Conservation (phyloP, 306 rosid genomes). For the Rosa persica region DNA sequence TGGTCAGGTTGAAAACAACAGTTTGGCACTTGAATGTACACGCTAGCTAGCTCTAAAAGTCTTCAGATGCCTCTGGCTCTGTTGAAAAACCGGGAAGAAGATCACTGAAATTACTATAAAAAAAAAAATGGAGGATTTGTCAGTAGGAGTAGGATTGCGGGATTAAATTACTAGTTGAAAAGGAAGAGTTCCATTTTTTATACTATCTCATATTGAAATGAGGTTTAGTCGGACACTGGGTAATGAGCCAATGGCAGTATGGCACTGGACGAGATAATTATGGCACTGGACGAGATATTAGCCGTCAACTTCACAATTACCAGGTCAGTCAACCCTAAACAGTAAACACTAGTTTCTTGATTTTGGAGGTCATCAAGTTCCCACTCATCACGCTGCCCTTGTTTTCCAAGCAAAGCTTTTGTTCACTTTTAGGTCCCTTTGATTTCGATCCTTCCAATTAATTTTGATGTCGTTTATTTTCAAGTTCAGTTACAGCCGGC, state of each 20-base stretch:
- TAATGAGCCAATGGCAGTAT: not conserved
- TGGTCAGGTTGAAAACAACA: not conserved
- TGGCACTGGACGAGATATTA: not conserved
- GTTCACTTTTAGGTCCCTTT: no score
- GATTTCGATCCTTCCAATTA: no score
- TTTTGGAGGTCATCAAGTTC: not conserved
- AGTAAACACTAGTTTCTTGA: not conserved
- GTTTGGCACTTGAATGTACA: conserved; percentile 2
- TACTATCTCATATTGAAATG: not conserved
- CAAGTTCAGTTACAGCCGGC: no score
- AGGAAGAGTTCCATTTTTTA: not conserved
- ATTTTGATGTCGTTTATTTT: no score
- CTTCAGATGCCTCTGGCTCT: not conserved
- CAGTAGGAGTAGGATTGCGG: not conserved
- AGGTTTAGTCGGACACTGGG: not conserved
- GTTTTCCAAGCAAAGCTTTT: not conserved
- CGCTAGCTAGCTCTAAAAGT: not conserved
- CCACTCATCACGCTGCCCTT: not conserved
- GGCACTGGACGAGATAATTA: not conserved
- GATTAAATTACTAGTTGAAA: not conserved
- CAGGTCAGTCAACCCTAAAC: not conserved
- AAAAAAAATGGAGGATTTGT: not conserved
- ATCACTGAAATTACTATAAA: not conserved
- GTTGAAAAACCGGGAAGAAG: not conserved
- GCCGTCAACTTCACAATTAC: not conserved